These are phyloP conservation scores for Citrus cavaleriei DNA, from an alignment of 345 rosid species.

Conservation along the genomic window DNA sequence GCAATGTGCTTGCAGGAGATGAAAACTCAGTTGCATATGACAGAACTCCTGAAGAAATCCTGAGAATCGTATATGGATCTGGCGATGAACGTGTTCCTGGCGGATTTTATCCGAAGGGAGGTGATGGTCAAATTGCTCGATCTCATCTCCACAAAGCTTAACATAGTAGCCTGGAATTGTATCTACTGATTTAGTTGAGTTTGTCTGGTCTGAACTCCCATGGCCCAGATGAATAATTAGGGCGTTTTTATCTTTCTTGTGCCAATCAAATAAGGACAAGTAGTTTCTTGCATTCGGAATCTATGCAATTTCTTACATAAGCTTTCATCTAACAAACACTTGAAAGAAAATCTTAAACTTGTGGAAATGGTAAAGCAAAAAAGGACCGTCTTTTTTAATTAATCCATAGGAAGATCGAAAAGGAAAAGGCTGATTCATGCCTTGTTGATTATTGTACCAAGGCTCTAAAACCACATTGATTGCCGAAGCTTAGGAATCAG, in stretches of 20 bases:
- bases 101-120: conserved; percentile 42
- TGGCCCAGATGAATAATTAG: background rate
- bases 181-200: background rate
- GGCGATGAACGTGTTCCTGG: conserved; percentile 30
- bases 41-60: conserved; percentile 30
- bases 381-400: background rate
- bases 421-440: background rate
- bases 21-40: conserved; percentile 23
- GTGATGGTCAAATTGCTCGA: conserved; percentile 29
- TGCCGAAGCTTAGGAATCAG: background rate
- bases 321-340: too few relatives aligned
- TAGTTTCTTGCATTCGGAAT: background rate
- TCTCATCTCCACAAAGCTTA: conserved; percentile 1
- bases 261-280: background rate
- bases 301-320: background rate
- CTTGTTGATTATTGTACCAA: background rate
- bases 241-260: background rate
- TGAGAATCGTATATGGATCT: conserved; percentile 31
- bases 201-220: background rate
- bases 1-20: conserved; percentile 42
- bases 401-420: background rate
- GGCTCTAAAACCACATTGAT: background rate
- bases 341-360: background rate
- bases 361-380: background rate
- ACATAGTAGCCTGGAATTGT: background rate